These are phyloP conservation scores for Citrus cavaleriei DNA, from an alignment of 345 rosid genomes.

Conservation along the genomic window DNA sequence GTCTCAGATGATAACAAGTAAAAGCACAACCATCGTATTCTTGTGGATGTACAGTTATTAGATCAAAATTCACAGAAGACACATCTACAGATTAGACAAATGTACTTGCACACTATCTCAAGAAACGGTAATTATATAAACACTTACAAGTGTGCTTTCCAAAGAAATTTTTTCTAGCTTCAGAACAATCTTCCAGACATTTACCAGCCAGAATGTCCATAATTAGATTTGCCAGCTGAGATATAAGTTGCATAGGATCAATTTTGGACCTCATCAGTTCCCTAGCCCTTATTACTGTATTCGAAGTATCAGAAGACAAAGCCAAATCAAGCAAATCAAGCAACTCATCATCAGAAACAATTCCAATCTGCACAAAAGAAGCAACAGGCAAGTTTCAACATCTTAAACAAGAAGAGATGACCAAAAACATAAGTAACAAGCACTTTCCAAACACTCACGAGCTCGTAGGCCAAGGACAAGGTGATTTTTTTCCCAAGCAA, in stretches of 20 bases:
- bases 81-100: not conserved
- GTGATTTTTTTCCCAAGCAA: slow-evolving; percentile 84
- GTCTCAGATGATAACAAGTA: not conserved
- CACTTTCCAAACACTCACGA: slow-evolving; percentile 49
- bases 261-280: slow-evolving; percentile 92
- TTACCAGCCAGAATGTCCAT: slow-evolving; percentile 87
- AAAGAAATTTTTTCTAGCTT: slow-evolving; percentile 49
- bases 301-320: slow-evolving; percentile 86
- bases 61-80: not conserved
- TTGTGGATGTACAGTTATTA: not conserved
- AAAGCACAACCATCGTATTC: not conserved
- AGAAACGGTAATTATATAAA: not conserved
- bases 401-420: not conserved
- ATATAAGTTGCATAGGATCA: slow-evolving; percentile 91
- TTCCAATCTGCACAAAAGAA: slow-evolving; percentile 63
- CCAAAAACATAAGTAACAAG: not conserved
- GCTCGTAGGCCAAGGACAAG: slow-evolving; percentile 69
- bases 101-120: not conserved
- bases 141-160: slow-evolving; percentile 50
- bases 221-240: slow-evolving; percentile 90
- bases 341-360: slow-evolving; percentile 92
- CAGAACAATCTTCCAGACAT: slow-evolving; percentile 57
- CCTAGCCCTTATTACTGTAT: slow-evolving; percentile 85
- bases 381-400: slow-evolving; percentile 1
- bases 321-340: slow-evolving; percentile 90